phyloP scores from a whole-genome alignment of 2,329 filamentous ascomycete species.

The Phoma sp. region DNA sequence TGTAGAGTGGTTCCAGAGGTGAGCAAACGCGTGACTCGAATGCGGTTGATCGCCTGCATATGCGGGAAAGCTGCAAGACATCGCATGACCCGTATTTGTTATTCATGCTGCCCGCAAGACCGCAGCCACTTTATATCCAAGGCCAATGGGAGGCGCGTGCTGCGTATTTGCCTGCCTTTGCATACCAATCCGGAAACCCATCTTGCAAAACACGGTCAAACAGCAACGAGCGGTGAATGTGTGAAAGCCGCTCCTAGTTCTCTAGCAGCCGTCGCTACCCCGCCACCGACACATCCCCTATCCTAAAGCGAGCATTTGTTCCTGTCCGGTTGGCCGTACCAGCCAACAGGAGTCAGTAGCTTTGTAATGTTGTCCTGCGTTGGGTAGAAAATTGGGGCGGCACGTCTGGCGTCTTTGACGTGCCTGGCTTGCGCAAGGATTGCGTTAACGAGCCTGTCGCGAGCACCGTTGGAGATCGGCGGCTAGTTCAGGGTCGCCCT shows the following conservation, averaged over 20 bases:
- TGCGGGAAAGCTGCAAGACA: conserved; percentile 17
- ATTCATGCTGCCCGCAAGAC: conserved; percentile 8
- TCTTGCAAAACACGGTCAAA: conserved; percentile 4
- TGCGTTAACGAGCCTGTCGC: conserved; percentile 6
- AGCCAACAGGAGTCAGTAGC: conserved; percentile 14
- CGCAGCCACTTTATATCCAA: conserved; percentile 1
- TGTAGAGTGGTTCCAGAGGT: conserved; percentile 6
- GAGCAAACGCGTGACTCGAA: conserved; percentile 1
- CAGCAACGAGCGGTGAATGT: conserved; percentile 15
- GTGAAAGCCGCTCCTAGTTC: neutral
- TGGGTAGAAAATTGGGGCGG: conserved; percentile 11
- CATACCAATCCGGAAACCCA: conserved; percentile 2
- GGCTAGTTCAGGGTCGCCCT: conserved; percentile 19
- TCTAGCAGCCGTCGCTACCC: conserved; percentile 15
- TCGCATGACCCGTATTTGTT: conserved; percentile 18
- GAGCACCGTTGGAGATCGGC: conserved; percentile 19
- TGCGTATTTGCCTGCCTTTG: conserved; percentile 5
- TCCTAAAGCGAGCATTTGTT: conserved; percentile 15
- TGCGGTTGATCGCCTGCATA: conserved; percentile 6
- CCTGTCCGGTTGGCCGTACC: conserved; percentile 8
- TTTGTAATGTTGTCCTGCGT: conserved; percentile 3
- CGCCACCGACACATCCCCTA: conserved; percentile 6
- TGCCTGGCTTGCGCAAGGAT: conserved; percentile 12
- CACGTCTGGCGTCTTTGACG: conserved; percentile 14
- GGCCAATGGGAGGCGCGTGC: conserved; percentile 8